Evolutionary conservation across 495 filamentous ascomycete genomes (phyloP), one percentile per base, ranked within the genome.

Genomic region (Collariella sp.): DNA sequence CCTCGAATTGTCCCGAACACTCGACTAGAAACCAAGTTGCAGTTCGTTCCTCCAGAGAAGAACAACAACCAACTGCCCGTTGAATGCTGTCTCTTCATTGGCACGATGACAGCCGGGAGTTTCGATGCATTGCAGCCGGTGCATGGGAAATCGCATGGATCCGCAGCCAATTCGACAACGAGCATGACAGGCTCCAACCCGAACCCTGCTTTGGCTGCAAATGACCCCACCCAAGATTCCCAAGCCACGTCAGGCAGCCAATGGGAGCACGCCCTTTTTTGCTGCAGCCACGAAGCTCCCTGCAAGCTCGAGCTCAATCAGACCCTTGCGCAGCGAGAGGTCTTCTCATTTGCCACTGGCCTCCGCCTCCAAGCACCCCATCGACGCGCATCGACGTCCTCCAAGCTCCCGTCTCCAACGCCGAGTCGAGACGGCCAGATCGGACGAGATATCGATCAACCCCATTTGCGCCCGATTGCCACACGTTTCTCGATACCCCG

Each of bases 391-490:
- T 31, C 26, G 26, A n/a, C n/a, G n/a, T n/a, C n/a, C n/a, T n/a
- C n/a, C n/a, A n/a, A n/a, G n/a, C n/a, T n/a, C 31, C 18, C 20
- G 3, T 48, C 26, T 45, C 43, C 24, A 31, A 7, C 16, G 46
- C n/a, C n/a, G n/a, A 23, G 7, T 31, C 36, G 38, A 50, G 24
- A 41, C 23, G 31, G 36, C 7, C 35, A 41, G 18, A 39, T 40
- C 47, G 23, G 35, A 39, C 35, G 35, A 41, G 7, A 50, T 6
- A 16, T 11, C 36, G 33, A 45, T 16, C 39, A 29, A 33, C 22
- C 5, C 16, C 47, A 24, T 51, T 57, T 46, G 47, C 44, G n/a
- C 39, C 19, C 26, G 26, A 24, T 49, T 46, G 40, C 45, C 42
- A 44, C 50, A 18, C 55, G 12, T 35, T 24, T 12, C 15, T 5